Evolutionary conservation across 257 asterid species (phyloP), one percentile per base, ranked within the genome.

Genomic region (Gentiana macrophylla): DNA sequence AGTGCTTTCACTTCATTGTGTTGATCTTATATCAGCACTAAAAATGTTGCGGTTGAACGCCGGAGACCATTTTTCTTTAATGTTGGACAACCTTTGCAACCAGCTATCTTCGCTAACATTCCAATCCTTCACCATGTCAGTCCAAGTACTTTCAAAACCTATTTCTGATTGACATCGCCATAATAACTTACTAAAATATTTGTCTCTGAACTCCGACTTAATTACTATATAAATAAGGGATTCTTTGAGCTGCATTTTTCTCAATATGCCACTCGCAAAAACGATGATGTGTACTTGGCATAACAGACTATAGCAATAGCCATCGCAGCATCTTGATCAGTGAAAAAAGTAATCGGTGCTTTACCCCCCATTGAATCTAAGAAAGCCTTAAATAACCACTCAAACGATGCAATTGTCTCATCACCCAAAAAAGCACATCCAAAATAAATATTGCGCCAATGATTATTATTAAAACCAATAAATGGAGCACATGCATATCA

Each of bases 181-280:
- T 15, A 50, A 2, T 4, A 0, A 2, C 33, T 50, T 50, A 7
- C 1, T 15, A 1, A 50, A 15, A 10, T 50, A 50, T 35, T 24
- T 38, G 0, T 3, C 54, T 15, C 33, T 50, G 24, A 50, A 64
- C 11, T 24, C 51, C 1, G 11, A 3, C 11, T n/a, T n/a, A n/a
- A n/a, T 38, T 57, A 2, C 58, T 54, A 41, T 15, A 64, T 12
- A 60, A 43, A n/a, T 57, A 45, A 5, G 64, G 24, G 33, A 57
- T 56, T 6, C 32, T 50, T 50, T 50, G 53, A n/a, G 5, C 32
- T 3, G 32, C 9, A 50, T 50, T 50, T 50, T 50, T 50, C 53
- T 50, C 36, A 50, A 50, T 50, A 50, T 50, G 53, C 53, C 53
- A 50, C 35, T 38, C 44, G 1, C 44, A 38, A 0, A 38, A 38